Evolutionary conservation across 345 rosid genomes (phyloP), one percentile per base, ranked within the genome.

Genomic region (Arabis alpina): DNA sequence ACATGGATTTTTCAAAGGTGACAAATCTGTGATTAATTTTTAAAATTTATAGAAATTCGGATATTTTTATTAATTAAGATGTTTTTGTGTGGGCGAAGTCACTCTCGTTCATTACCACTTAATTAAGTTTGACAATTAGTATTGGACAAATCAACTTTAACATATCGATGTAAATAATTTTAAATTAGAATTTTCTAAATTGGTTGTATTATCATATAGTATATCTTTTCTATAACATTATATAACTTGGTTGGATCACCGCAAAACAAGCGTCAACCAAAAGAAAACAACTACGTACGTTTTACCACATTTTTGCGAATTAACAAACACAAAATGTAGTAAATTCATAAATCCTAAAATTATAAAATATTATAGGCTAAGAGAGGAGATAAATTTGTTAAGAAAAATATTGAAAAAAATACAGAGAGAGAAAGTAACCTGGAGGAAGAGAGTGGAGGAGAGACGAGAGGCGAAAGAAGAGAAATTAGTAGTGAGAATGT

Each of bases 401-500:
- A 19, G 23, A 19, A 19, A 19, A 19, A 19, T 19, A 19, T 19
- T 19, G 1, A 19, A 19, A 19, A 19, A 19, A 19, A 19, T 19
- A 19, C 23, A 19, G 23, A 30, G 40, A 13, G 42, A 37, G 66
- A 48, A 2, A 5, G 5, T 28, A 61, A 68, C 98, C 95, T 94
- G 87, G 50, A 94, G 49, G 72, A 94, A 86, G 68, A 90, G 84
- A 0, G 99, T 94, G 74, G 90, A 81, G 54, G 83, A 76, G 14
- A 94, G 93, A 61, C 78, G 74, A 5, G 89, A 91, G 1, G 97
- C 82, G 71, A 89, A 84, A 7, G 89, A 76, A 1, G 91, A 82
- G 70, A 89, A 86, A 57, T 82, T 91, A 2, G 95, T 87, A 0
- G 97, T 86, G 52, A 91, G 81, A 42, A 91, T 84, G 73, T 89